Conservation (phyloP, 805 yeast species). For the Metschnikowia hibisci region DNA sequence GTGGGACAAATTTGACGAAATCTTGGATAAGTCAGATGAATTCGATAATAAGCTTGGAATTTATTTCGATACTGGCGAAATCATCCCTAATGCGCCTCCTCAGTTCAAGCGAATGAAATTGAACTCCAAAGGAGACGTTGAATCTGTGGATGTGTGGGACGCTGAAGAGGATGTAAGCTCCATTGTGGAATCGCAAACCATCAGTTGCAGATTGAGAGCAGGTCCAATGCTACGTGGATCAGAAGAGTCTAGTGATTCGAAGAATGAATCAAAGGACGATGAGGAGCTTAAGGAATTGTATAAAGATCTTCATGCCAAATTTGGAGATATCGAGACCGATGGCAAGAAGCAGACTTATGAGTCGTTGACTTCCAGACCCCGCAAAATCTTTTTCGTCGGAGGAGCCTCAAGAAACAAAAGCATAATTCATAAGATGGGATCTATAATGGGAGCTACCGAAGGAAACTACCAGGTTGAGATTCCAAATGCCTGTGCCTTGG, state of each 20-base stretch:
- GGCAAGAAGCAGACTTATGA: slow-evolving; percentile 42
- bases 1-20: slow-evolving; percentile 62
- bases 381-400: slow-evolving; percentile 76
- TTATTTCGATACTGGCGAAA: slow-evolving; percentile 87
- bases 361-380: slow-evolving; percentile 55
- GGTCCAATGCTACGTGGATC: slow-evolving; percentile 63
- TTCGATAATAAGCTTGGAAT: slow-evolving; percentile 58
- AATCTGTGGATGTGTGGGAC: slow-evolving; percentile 36
- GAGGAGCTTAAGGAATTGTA: slow-evolving; percentile 17
- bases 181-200: slow-evolving; percentile 82
- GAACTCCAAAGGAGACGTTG: slow-evolving; percentile 23
- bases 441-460: slow-evolving; percentile 60
- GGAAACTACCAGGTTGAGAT: slow-evolving; percentile 73
- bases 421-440: slow-evolving; percentile 64
- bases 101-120: slow-evolving; percentile 54
- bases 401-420: slow-evolving; percentile 76
- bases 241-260: slow-evolving; percentile 4
- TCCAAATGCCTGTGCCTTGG: slow-evolving; percentile 88
- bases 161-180: slow-evolving; percentile 63
- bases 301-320: slow-evolving; percentile 26
- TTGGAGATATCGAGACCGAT: slow-evolving; percentile 47
- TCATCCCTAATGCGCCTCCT: slow-evolving; percentile 75
- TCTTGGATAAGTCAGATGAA: slow-evolving; percentile 38
- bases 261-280: not conserved
- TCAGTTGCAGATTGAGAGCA: slow-evolving; percentile 75